Percentiles rank a stretch among this genome's conserved stretches.
phyloP scores from a whole-genome alignment of 495 filamentous ascomycete species.

The Glutinoglossum americanum region DNA sequence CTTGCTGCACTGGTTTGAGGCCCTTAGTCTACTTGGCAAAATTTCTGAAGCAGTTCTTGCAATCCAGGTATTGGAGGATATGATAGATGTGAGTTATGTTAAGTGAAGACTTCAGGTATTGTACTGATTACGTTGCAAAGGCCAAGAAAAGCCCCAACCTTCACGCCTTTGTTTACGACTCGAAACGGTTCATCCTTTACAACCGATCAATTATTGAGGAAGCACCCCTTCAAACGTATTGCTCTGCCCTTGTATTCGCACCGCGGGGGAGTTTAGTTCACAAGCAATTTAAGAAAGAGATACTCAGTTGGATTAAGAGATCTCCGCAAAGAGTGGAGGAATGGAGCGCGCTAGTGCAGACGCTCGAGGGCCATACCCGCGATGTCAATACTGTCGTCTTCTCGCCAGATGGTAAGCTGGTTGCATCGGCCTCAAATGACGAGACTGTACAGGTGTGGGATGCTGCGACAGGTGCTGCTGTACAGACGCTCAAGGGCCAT shows the following conservation, averaged over 20 bases:
- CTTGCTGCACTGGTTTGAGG: slow-evolving; percentile 2
- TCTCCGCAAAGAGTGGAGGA: background rate
- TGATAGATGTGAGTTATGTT: slow-evolving; percentile 1
- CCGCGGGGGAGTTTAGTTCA: background rate
- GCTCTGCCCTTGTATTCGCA: background rate
- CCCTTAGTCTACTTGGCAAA: slow-evolving; percentile 1
- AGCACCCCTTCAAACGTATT: slow-evolving; percentile 16
- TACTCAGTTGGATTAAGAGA: background rate
- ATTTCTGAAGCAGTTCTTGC: background rate
- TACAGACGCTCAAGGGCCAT: slow-evolving; percentile 1
- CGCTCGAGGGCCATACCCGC: background rate
- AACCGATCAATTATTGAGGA: slow-evolving; percentile 11
- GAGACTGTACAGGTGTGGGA: background rate
- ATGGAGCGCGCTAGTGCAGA: slow-evolving; percentile 2
- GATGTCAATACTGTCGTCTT: background rate
- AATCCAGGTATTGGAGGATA: slow-evolving; percentile 1
- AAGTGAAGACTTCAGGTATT: background rate
- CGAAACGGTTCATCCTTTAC: slow-evolving; percentile 17
- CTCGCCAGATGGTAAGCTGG: background rate
- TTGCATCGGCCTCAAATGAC: background rate
- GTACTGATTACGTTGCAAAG: background rate
- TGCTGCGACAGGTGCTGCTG: background rate
- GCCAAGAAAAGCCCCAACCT: background rate
- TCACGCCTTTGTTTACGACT: slow-evolving; percentile 16
- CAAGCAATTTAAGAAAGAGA: background rate